A percentile compares a stretch with the other conserved stretches of the same genome.
Conservation (phyloP, 2,329 filamentous ascomycete species). For the Ophiocordyceps unilateralis region DNA sequence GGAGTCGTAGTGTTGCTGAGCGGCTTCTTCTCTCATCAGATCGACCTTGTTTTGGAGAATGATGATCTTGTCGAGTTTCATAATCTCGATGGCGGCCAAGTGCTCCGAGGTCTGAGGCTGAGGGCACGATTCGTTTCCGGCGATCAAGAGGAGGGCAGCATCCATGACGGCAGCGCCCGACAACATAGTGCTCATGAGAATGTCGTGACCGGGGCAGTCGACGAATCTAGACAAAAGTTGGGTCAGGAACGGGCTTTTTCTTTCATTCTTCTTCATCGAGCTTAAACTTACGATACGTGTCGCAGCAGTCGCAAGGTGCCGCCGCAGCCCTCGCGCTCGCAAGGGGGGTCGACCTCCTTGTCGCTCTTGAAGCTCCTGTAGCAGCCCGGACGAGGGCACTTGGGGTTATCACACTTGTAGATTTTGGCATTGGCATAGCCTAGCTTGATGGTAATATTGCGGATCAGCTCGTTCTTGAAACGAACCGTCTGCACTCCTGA, state of each 20-base stretch:
- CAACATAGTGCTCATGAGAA: slow-evolving; percentile 99
- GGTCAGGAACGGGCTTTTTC: neutral
- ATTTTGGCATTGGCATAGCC: slow-evolving; percentile 99
- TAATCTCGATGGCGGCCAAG: slow-evolving; percentile 97
- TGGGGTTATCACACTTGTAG: slow-evolving; percentile 89
- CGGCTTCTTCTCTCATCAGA: slow-evolving; percentile 89
- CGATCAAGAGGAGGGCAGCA: slow-evolving; percentile 86
- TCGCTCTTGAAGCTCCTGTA: slow-evolving; percentile 97
- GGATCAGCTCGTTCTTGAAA: slow-evolving; percentile 98
- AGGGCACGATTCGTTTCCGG: slow-evolving; percentile 94
- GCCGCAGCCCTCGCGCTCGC: slow-evolving; percentile 78
- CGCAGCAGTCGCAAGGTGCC: slow-evolving; percentile 78
- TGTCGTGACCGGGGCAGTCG: slow-evolving; percentile 98
- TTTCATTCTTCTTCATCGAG: neutral
- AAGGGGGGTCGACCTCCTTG: slow-evolving; percentile 94
- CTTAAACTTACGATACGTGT: slow-evolving; percentile 66
- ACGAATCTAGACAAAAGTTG: slow-evolving; percentile 51
- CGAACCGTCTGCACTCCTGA: slow-evolving; percentile 96
- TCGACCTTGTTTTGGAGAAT: slow-evolving; percentile 99
- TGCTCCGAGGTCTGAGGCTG: slow-evolving; percentile 98
- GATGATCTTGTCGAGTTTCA: slow-evolving; percentile 99
- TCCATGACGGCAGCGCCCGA: slow-evolving; percentile 99
- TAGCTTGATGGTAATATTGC: slow-evolving; percentile 99
- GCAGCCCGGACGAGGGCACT: slow-evolving; percentile 86
- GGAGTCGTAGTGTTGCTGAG: slow-evolving; percentile 85